Conservation (phyloP, 495 filamentous ascomycete species). For the Penicillium canescens region DNA sequence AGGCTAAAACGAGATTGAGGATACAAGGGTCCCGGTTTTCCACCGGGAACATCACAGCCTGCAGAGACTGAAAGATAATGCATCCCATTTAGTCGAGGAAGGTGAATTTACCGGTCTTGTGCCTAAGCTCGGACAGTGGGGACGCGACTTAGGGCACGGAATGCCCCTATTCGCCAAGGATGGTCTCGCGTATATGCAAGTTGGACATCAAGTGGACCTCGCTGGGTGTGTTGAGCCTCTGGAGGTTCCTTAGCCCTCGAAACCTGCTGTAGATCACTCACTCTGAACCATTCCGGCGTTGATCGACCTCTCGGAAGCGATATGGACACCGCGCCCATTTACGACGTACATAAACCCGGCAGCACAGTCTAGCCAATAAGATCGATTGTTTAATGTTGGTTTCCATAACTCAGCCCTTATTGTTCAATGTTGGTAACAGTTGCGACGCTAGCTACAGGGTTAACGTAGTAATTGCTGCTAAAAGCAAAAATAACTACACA, state of each 20-base stretch:
- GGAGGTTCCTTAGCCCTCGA: background rate
- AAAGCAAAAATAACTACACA: slow-evolving; percentile 9
- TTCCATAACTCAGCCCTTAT: slow-evolving; percentile 1
- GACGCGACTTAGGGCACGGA: background rate
- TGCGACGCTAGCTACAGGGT: background rate
- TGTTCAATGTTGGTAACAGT: background rate
- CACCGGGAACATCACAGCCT: too few species aligned
- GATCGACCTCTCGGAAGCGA: slow-evolving; percentile 1
- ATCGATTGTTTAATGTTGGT: background rate
- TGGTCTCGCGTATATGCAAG: slow-evolving; percentile 5
- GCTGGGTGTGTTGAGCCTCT: slow-evolving; percentile 8
- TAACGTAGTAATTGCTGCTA: background rate
- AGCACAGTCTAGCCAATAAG: background rate
- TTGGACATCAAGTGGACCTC: background rate
- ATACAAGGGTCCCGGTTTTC: too few species aligned
- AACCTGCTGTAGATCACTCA: background rate
- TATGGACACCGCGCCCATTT: background rate
- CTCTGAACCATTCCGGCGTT: background rate
- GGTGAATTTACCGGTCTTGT: background rate
- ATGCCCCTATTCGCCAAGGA: background rate
- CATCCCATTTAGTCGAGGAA: too few species aligned
- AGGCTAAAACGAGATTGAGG: too few species aligned
- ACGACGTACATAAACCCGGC: background rate
- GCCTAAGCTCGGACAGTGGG: background rate
- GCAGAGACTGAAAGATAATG: too few species aligned